Conservation (phyloP, 495 filamentous ascomycete genomes). For the Tuber aestivum region DNA sequence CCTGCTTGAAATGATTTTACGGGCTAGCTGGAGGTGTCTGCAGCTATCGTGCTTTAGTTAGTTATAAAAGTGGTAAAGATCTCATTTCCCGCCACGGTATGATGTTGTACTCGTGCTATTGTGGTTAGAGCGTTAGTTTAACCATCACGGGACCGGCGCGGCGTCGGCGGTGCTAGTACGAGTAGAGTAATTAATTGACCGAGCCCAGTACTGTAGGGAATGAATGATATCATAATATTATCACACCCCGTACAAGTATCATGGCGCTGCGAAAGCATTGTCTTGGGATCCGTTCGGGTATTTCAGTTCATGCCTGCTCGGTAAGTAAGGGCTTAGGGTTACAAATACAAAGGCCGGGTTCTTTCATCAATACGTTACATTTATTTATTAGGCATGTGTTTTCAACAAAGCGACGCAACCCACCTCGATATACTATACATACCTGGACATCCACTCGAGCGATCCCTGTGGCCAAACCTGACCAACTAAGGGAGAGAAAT, state of each 20-base stretch:
- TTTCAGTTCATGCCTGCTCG: too few relatives aligned
- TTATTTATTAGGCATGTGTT: neutral
- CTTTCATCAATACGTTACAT: neutral
- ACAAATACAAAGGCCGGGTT: neutral
- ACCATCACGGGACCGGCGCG: too few relatives aligned
- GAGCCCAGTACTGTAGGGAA: too few relatives aligned
- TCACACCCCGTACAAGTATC: too few relatives aligned
- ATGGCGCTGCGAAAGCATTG: too few relatives aligned
- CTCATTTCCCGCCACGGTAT: neutral
- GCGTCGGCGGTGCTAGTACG: too few relatives aligned
- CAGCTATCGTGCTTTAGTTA: neutral
- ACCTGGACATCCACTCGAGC: neutral
- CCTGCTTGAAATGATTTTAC: neutral
- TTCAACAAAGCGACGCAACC: neutral
- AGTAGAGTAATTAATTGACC: too few relatives aligned
- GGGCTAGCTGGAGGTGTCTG: neutral
- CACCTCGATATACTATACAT: neutral
- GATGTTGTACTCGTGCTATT: too few relatives aligned
- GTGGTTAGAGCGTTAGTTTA: neutral
- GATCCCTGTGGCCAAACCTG: too few relatives aligned
- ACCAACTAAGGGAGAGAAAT: neutral
- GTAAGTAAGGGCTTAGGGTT: conserved; percentile 5
- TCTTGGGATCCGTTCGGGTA: too few relatives aligned
- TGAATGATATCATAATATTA: too few relatives aligned
- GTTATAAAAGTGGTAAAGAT: neutral